phyloP scores from a whole-genome alignment of 202 grass and related monocot genomes.

The Eragrostis tef region DNA sequence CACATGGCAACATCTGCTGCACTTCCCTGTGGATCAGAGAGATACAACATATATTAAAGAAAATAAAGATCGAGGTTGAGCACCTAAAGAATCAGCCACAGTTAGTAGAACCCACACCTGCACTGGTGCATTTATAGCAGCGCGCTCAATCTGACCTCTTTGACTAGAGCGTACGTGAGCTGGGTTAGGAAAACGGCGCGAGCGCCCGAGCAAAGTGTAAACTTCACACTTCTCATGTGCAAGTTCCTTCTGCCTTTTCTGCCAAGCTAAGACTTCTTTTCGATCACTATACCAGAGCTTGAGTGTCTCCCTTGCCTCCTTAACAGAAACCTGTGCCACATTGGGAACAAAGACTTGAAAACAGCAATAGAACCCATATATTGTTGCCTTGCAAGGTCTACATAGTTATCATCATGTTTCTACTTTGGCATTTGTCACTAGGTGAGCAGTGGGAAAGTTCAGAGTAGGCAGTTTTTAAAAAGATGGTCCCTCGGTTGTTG shows the following conservation, averaged over 20 bases:
- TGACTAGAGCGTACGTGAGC: constrained; percentile 41
- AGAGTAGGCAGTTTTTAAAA: not conserved
- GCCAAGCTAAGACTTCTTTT: constrained; percentile 76
- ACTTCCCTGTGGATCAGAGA: constrained; percentile 72
- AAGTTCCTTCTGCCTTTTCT: constrained; percentile 63
- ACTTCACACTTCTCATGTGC: constrained; percentile 55
- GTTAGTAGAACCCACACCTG: constrained; percentile 65
- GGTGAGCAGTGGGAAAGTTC: not conserved
- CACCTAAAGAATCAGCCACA: constrained; percentile 14
- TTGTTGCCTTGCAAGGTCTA: not conserved
- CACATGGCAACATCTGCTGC: constrained; percentile 97
- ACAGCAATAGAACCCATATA: not conserved
- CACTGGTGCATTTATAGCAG: constrained; percentile 92
- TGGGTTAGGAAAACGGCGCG: constrained; percentile 69
- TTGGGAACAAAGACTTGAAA: not conserved
- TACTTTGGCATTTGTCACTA: not conserved
- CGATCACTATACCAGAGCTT: constrained; percentile 79
- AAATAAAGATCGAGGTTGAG: constrained; percentile 15
- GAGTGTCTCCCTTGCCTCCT: constrained; percentile 72
- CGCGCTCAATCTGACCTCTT: constrained; percentile 74
- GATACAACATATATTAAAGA: not conserved
- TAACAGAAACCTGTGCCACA: constrained; percentile 62
- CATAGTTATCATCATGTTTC: not conserved
- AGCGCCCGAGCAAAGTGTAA: constrained; percentile 78
- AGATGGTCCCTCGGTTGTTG: too few relatives aligned